phyloP scores from a whole-genome alignment of 2,329 filamentous ascomycete genomes.

The Sphaerulina musiva region DNA sequence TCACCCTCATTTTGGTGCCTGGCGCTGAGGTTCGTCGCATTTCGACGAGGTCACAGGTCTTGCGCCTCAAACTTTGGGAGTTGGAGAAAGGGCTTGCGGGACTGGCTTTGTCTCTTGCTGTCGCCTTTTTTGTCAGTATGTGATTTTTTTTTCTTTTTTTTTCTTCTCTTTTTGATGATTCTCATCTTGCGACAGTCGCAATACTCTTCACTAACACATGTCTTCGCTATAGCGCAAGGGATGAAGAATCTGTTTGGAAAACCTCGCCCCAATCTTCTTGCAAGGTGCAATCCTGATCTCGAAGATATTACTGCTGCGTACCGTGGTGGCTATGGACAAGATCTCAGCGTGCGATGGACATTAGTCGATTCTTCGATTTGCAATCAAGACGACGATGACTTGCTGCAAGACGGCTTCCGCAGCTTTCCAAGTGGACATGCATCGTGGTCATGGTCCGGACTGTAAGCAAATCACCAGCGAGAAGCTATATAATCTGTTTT shows the following conservation, averaged over 20 bases:
- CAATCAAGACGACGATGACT: slow-evolving; percentile 53
- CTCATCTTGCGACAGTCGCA: too few relatives aligned
- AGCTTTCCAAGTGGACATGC: slow-evolving; percentile 76
- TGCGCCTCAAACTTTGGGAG: slow-evolving; percentile 84
- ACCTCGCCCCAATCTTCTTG: slow-evolving; percentile 57
- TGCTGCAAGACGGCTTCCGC: slow-evolving; percentile 74
- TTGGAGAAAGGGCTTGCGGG: slow-evolving; percentile 79
- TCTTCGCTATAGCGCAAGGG: slow-evolving; percentile 53
- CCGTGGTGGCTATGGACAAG: slow-evolving; percentile 54
- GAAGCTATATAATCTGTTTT: too few relatives aligned
- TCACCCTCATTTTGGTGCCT: slow-evolving; percentile 64
- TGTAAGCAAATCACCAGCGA: slow-evolving; percentile 35
- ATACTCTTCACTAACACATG: too few relatives aligned
- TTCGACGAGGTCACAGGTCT: slow-evolving; percentile 49
- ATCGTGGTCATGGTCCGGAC: slow-evolving; percentile 67
- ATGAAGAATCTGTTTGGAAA: slow-evolving; percentile 71
- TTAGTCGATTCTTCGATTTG: slow-evolving; percentile 76
- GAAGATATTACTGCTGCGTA: slow-evolving; percentile 52
- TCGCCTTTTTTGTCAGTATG: slow-evolving; percentile 64
- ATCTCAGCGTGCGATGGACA: slow-evolving; percentile 52
- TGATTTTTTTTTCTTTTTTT: too few relatives aligned
- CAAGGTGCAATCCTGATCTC: slow-evolving; percentile 70
- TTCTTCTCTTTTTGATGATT: too few relatives aligned
- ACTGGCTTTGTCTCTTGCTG: slow-evolving; percentile 63
- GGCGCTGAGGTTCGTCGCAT: slow-evolving; percentile 52